Base-by-base conservation (phyloP, 2,329 filamentous ascomycete genomes). In the Massarina eburnea region DNA sequence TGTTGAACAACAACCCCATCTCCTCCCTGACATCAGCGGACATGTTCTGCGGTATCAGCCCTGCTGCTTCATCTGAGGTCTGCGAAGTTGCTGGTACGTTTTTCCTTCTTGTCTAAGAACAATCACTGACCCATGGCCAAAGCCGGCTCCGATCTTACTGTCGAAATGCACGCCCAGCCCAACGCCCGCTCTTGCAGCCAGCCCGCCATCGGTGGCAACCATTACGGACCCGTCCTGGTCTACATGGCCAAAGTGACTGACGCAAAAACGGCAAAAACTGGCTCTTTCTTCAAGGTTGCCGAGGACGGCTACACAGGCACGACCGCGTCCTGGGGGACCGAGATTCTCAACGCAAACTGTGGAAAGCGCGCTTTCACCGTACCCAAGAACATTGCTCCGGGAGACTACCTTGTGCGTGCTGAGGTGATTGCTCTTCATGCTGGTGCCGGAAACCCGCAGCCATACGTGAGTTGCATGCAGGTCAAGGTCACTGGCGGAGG, bases 211-310 rank as follows among this genome's bases (percentile, higher is more conserved):
- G 67, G 67, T 26, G 67, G 67, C 12, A 66, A 64, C 51, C 68
- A 71, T 57, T 69, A 67, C 52, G 68, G 68, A 20, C 68, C 67
- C 8, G 66, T 70, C 18, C 47, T 68, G 6, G 45, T 68, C 32
- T 70, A 68, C 58, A 71, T 71, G 68, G 66, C 64, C 39, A 70
- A 70, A 49, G 67, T 70, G 9, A 41, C 49, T 2, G 66, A 70
- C 46, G 68, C 68, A 4, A 67, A 54, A 41, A 64, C 61, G 7
- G 64, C 66, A 0, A 59, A 45, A 4, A 55, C 49, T 0, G 66
- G 49, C 4, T 68, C 65, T 3, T 70, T 64, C 49, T 70, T 70
- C 64, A 70, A 70, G 55, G 66, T 70, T 21, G 66, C 64, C 18
- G 66, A 68, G 40, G 66, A 70, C 32, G 66, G 65, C 18, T 68